Evolutionary conservation across 352 stramenopile genomes (phyloP).

Genomic region (Phytophthora litchii): DNA sequence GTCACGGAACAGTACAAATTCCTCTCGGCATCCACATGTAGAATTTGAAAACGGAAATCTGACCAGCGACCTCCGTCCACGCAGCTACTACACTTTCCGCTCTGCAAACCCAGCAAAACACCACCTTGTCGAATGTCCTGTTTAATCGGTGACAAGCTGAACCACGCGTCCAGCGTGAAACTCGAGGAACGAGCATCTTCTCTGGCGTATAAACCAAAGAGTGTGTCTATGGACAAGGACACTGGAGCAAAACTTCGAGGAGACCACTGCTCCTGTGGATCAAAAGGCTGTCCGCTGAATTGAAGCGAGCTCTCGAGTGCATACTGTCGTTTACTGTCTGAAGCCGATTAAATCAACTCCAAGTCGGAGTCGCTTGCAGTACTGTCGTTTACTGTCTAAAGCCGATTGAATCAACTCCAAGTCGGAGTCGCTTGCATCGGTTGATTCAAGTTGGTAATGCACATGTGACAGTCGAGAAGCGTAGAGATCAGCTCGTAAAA

Average conservation of each 20-base stretch:
- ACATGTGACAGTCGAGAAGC: constrained; percentile 30
- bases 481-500: constrained; percentile 18
- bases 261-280: neutral
- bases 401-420: constrained; percentile 10
- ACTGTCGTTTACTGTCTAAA: constrained; percentile 16
- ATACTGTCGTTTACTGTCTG: constrained; percentile 5
- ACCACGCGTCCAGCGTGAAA: constrained; percentile 61
- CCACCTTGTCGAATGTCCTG: constrained; percentile 42
- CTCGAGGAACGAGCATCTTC: constrained; percentile 21
- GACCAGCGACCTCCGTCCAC: constrained; percentile 11
- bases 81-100: constrained; percentile 13
- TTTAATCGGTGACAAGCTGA: constrained; percentile 43
- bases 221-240: constrained; percentile 17
- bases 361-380: constrained; percentile 26
- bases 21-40: constrained; percentile 16
- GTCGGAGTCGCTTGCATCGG: constrained; percentile 3
- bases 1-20: constrained; percentile 24
- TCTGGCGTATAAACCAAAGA: constrained; percentile 40
- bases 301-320: constrained; percentile 8
- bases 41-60: constrained; percentile 13
- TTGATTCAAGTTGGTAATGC: constrained; percentile 12
- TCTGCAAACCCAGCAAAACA: constrained; percentile 53
- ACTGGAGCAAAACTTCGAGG: constrained; percentile 11
- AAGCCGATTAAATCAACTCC: too few relatives aligned
- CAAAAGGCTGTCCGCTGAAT: constrained; percentile 14